phyloP scores from a whole-genome alignment of 805 yeast genomes.

The Ogataea ramenticola region DNA sequence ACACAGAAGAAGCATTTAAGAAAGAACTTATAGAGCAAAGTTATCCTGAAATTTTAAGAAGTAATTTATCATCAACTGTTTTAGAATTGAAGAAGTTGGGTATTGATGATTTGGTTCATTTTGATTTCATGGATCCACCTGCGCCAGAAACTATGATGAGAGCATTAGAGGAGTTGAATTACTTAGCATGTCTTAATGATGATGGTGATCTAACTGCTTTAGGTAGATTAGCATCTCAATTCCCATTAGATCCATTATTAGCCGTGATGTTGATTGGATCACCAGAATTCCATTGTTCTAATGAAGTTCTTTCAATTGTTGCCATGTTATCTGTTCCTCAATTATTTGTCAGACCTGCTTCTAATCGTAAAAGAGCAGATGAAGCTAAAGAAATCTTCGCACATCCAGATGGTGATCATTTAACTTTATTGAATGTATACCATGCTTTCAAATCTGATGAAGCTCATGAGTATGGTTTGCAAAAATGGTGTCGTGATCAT shows the following conservation, averaged over 20 bases:
- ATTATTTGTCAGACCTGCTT: constrained; percentile 89
- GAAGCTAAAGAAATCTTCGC: constrained; percentile 83
- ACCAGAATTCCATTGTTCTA: constrained; percentile 78
- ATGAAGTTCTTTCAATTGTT: constrained; percentile 81
- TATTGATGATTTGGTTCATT: constrained; percentile 91
- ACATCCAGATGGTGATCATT: constrained; percentile 92
- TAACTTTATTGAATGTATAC: constrained; percentile 82
- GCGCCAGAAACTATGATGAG: constrained; percentile 99
- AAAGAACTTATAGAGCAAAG: constrained; percentile 92
- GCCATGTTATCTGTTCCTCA: constrained; percentile 90
- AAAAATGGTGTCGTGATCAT: constrained; percentile 89
- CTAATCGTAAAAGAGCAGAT: constrained; percentile 83
- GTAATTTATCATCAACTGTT: constrained; percentile 87
- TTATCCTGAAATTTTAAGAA: constrained; percentile 90
- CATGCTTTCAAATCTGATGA: constrained; percentile 77
- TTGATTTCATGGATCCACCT: constrained; percentile 98
- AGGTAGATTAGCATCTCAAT: constrained; percentile 85
- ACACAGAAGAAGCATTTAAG: constrained; percentile 94
- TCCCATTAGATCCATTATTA: constrained; percentile 93
- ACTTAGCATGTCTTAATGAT: constrained; percentile 82
- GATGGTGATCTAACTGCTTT: constrained; percentile 85
- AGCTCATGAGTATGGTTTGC: constrained; percentile 55
- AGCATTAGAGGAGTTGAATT: constrained; percentile 91
- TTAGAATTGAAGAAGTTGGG: constrained; percentile 91
- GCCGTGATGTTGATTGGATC: constrained; percentile 91